Percentiles rank a stretch among this genome's conserved stretches.
Conservation (phyloP, 805 yeast species). For the Diddensiella transvaalensis region DNA sequence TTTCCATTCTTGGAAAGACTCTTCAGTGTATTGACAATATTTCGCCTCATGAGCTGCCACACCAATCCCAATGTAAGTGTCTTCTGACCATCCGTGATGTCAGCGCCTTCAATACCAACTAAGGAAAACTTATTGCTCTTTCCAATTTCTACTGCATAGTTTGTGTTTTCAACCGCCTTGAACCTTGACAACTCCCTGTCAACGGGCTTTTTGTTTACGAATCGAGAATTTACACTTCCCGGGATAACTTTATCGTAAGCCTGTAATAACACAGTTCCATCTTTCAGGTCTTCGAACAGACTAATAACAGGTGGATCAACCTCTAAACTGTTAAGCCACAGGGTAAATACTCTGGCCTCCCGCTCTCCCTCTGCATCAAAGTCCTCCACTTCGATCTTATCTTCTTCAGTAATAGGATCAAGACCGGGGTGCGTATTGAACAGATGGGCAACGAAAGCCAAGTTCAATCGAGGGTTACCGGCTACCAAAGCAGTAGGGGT, state of each 20-base stretch:
- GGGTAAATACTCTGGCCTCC: conserved; percentile 96
- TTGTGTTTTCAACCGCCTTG: conserved; percentile 95
- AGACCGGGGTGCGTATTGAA: conserved; percentile 96
- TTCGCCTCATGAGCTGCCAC: conserved; percentile 98
- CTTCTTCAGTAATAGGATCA: conserved; percentile 88
- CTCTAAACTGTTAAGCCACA: conserved; percentile 95
- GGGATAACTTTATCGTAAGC: conserved; percentile 96
- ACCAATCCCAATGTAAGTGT: conserved; percentile 87
- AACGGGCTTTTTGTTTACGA: conserved; percentile 79
- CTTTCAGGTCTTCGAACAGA: conserved; percentile 90
- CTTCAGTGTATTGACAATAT: conserved; percentile 79
- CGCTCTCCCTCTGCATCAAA: conserved; percentile 99
- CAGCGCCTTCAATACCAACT: conserved; percentile 98
- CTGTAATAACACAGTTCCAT: conserved; percentile 82
- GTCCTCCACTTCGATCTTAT: conserved; percentile 91
- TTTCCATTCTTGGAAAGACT: conserved; percentile 68
- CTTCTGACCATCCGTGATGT: conserved; percentile 89
- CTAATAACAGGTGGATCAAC: conserved; percentile 93
- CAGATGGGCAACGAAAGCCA: conserved; percentile 95
- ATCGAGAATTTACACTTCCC: conserved; percentile 76
- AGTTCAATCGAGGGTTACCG: conserved; percentile 93
- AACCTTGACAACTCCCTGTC: conserved; percentile 82
- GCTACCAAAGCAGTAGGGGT: conserved; percentile 91
- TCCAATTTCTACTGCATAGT: conserved; percentile 96
- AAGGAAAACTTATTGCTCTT: conserved; percentile 87